These are phyloP conservation scores for Xylogone sp. DNA, from an alignment of 2,329 filamentous ascomycete genomes.

Conservation along the genomic window DNA sequence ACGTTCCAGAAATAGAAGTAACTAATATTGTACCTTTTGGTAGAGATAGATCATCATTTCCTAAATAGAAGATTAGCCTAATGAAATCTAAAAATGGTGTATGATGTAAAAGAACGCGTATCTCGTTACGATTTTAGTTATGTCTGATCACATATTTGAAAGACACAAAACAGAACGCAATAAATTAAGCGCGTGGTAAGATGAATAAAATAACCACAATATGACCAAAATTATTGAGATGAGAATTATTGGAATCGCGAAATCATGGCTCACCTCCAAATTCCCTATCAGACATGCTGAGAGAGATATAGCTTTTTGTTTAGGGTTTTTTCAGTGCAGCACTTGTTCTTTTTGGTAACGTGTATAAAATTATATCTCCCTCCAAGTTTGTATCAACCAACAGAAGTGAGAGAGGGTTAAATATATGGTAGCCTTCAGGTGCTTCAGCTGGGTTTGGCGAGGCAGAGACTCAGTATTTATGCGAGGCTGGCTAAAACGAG, in stretches of 20 bases:
- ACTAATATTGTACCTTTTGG: constrained; percentile 51
- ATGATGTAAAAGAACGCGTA: constrained; percentile 4
- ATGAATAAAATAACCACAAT: too few species aligned
- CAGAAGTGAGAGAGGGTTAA: neutral
- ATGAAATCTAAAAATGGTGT: constrained; percentile 1
- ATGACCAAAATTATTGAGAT: too few species aligned
- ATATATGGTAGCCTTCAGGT: neutral
- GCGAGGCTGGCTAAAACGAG: constrained; percentile 11
- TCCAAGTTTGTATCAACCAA: neutral
- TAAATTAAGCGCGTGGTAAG: too few species aligned
- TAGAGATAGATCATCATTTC: constrained; percentile 59
- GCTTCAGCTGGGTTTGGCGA: constrained; percentile 2
- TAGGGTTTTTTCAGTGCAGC: neutral
- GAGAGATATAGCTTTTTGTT: neutral
- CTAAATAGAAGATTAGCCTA: constrained; percentile 38
- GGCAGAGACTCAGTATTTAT: constrained; percentile 14
- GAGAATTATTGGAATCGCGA: too few species aligned
- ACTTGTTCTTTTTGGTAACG: neutral
- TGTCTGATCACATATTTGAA: too few species aligned
- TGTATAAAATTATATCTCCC: neutral
- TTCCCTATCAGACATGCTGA: constrained; percentile 61
- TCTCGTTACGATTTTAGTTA: too few species aligned
- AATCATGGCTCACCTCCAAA: constrained; percentile 58
- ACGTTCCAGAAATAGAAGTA: too few species aligned
- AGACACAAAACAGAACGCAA: too few species aligned